Base-by-base conservation (phyloP, 2,329 filamentous ascomycete genomes). In the Arachnopeziza araneosa region DNA sequence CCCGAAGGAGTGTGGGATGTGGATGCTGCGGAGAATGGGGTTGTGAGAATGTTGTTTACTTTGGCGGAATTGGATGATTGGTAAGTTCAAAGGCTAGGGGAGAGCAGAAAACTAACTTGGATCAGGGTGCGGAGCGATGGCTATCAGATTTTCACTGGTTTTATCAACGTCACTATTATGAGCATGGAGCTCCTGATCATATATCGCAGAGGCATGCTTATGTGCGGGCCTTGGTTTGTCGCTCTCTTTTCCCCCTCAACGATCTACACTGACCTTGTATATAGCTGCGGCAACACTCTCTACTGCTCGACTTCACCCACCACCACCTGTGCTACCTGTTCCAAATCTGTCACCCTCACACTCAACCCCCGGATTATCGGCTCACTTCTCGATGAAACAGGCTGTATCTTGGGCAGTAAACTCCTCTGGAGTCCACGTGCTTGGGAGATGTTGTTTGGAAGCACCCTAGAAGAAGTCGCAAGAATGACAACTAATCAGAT, bases 341-440 rank as follows among this genome's bases (percentile, higher is more conserved):
- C 65, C 14, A 66, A 56, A 10, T 52, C 63, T 2, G 63, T 68
- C 2, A 53, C 62, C 0, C 72, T 79, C 12, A 63, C 64, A 8
- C 67, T 77, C 2, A 80, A 80, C 63, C 73, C 78, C 3, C 71
- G 71, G 10, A 69, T 77, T 32, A 68, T 80, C 24, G 75, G 77
- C 9, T 69, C 67, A 0, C 65, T 80, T 1, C 55, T 76, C 8
- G 78, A 87, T 61, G 84, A 87, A 69, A 86, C 83, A 0, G 83
- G 80, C 5, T 75, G 75, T 36, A 75, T 85, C 9, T 68, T 71
- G 1, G 68, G 75, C 1, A 79, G 79, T 0, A 84, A 83, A 69
- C 71, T 86, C 1, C 71, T 85, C 21, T 79, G 85, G 73, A 79
- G 77, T 5, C 72, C 78, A 19, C 59, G 72, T 1, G 83, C 83